Evolutionary conservation across 1,139 yeast genomes (phyloP), one percentile per base, ranked within the genome.

Genomic region (Debaryomycetaceae sp.): DNA sequence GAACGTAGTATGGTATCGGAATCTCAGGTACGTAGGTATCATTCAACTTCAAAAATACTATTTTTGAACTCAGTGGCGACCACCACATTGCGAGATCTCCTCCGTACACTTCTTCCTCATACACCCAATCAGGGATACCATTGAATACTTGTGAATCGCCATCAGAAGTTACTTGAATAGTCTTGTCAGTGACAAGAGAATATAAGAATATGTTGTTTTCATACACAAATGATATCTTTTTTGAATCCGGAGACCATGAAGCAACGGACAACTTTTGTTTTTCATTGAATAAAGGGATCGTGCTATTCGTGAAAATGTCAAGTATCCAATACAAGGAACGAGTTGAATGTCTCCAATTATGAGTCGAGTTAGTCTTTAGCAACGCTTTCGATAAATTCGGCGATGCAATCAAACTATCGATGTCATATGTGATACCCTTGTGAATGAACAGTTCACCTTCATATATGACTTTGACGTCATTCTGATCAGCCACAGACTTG

Each of bases 341-440:
- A 1, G 83, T 68, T 2, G 97, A 91, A 59, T 90, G 93, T 51
- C 99, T 75, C 81, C 87, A 91, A 54, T 80, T 77, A 42, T 73
- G 68, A 31, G 72, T 67, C 9, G 70, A 57, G 54, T 87, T 76
- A 0, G 88, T 75, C 39, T 63, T 75, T 36, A 86, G 63, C 34
- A 85, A 55, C 0, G 87, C 85, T 50, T 65, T 68, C 36, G 68
- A 60, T 57, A 85, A 70, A 62, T 85, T 78, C 27, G 90, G 88
- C 23, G 89, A 82, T 1, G 89, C 84, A 4, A 68, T 68, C 39
- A 84, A 68, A 24, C 65, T 65, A 41, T 78, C 82, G 27, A 86
- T 77, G 1, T 65, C 66, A 53, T 77, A 79, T n/a, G 59, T 60
- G 1, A 48, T 45, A 1, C 66, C 75, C 1, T 72, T 63, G 48